Evolutionary conservation across 1,284 basidiomycete species (phyloP).

Genomic region (Boletus smithii): DNA sequence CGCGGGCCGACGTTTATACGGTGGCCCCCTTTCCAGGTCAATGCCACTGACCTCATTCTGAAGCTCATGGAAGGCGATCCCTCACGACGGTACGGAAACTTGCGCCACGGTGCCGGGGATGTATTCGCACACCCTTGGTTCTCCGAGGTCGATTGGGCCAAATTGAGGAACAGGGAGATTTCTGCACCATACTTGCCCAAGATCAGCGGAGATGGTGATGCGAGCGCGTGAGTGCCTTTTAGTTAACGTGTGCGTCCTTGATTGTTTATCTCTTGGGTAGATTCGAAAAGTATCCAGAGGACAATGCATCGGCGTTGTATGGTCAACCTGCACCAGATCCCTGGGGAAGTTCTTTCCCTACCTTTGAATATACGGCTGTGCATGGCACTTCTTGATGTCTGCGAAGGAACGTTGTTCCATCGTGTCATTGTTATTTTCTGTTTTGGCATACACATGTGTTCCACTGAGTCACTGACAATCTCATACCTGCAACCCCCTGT

Average conservation of each 20-base stretch:
- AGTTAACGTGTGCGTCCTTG: not conserved
- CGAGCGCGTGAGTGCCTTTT: conserved; percentile 73
- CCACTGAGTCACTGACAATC: conserved; percentile 11
- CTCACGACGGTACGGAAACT: conserved; percentile 89
- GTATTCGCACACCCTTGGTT: conserved; percentile 98
- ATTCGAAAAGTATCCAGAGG: conserved; percentile 75
- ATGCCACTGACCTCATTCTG: conserved; percentile 86
- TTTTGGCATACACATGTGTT: conserved; percentile 7
- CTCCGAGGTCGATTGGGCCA: conserved; percentile 92
- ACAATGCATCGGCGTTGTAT: conserved; percentile 57
- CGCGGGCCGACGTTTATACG: conserved; percentile 73
- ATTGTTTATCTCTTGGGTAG: conserved; percentile 35
- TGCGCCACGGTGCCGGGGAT: conserved; percentile 89
- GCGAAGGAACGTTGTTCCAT: not conserved
- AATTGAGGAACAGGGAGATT: conserved; percentile 82
- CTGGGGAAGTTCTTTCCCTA: conserved; percentile 58
- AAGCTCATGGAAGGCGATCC: conserved; percentile 90
- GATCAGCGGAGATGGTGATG: conserved; percentile 82
- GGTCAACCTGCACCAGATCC: conserved; percentile 55
- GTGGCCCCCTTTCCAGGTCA: conserved; percentile 87
- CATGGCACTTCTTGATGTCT: conserved; percentile 35
- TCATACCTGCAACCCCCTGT: conserved; percentile 15
- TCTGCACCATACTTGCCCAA: conserved; percentile 94
- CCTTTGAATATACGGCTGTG: conserved; percentile 55
- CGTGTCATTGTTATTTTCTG: not conserved